A percentile compares a stretch with the other conserved stretches of the same genome.
Evolutionary conservation across 768 basidiomycete genomes (phyloP).

Genomic region (Rhizopogon vulgaris): DNA sequence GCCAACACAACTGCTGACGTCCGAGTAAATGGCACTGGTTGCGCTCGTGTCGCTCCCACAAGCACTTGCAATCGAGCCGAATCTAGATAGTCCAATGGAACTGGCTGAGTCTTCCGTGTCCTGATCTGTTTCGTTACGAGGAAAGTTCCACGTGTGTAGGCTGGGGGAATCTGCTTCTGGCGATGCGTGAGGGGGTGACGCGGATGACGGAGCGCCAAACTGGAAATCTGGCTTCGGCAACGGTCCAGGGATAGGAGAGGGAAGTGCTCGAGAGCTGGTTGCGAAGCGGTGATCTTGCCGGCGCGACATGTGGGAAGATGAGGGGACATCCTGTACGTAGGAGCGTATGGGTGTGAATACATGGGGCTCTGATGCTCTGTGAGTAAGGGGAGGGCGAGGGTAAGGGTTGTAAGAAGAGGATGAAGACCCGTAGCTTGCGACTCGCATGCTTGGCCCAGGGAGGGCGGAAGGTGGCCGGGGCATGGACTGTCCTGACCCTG

Average conservation of each 20-base stretch:
- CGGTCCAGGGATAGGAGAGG: conserved; percentile 45
- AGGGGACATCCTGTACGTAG: conserved; percentile 19
- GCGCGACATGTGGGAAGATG: conserved; percentile 11
- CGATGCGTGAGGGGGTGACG: conserved; percentile 38
- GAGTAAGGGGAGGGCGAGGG: conserved; percentile 24
- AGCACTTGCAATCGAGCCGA: conserved; percentile 56
- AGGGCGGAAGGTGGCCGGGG: conserved; percentile 29
- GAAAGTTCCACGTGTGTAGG: conserved; percentile 40
- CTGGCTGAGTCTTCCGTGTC: conserved; percentile 50
- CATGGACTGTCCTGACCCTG: conserved; percentile 28
- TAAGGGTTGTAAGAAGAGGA: conserved; percentile 32
- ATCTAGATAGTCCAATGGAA: conserved; percentile 44
- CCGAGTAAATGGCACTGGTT: conserved; percentile 45
- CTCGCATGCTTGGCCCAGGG: conserved; percentile 31
- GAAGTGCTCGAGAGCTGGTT: conserved; percentile 41
- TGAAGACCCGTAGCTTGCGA: conserved; percentile 28
- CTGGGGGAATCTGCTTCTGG: conserved; percentile 33
- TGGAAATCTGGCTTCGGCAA: conserved; percentile 58
- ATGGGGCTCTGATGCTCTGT: conserved; percentile 28
- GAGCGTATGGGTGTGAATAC: conserved; percentile 31
- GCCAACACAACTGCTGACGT: conserved; percentile 32
- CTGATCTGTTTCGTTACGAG: conserved; percentile 36
- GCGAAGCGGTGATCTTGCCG: conserved; percentile 42
- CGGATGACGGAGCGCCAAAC: conserved; percentile 53
- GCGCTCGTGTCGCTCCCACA: conserved; percentile 53